These are phyloP conservation scores for Collybia mongolica DNA, from an alignment of 768 basidiomycete species.

Conservation along the genomic window DNA sequence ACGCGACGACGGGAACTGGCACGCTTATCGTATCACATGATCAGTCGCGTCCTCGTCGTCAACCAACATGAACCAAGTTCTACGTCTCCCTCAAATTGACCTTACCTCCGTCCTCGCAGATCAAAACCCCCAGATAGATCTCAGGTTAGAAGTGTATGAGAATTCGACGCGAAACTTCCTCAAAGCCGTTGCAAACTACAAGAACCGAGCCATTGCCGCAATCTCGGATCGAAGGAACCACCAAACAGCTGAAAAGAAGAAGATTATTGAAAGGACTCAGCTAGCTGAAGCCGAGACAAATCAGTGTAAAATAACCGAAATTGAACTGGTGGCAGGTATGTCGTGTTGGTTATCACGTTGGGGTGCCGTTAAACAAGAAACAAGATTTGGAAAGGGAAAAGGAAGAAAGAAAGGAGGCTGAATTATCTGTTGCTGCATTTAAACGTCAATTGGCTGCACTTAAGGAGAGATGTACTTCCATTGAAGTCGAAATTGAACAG, in stretches of 20 bases:
- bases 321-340: conserved; percentile 77
- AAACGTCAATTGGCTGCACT: conserved; percentile 67
- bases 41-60: conserved; percentile 4
- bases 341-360: conserved; percentile 5
- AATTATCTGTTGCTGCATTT: conserved; percentile 56
- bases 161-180: conserved; percentile 70
- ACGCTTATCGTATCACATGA: conserved; percentile 13
- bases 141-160: conserved; percentile 60
- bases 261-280: conserved; percentile 56
- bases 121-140: conserved; percentile 60
- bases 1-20: conserved; percentile 5
- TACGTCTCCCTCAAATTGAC: conserved; percentile 57
- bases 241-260: conserved; percentile 63
- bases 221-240: conserved; percentile 66
- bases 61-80: conserved; percentile 17
- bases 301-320: conserved; percentile 75
- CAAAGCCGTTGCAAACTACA: conserved; percentile 70
- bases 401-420: conserved; percentile 70
- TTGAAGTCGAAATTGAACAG: conserved; percentile 74
- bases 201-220: conserved; percentile 64
- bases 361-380: neutral
- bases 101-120: conserved; percentile 56
- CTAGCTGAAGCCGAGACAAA: conserved; percentile 69
- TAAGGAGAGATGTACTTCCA: conserved; percentile 53
- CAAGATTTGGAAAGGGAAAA: conserved; percentile 67